Percentiles rank a stretch among this genome's conserved stretches.
phyloP scores from a whole-genome alignment of 345 rosid genomes.

The Eucalyptus fibrosa region DNA sequence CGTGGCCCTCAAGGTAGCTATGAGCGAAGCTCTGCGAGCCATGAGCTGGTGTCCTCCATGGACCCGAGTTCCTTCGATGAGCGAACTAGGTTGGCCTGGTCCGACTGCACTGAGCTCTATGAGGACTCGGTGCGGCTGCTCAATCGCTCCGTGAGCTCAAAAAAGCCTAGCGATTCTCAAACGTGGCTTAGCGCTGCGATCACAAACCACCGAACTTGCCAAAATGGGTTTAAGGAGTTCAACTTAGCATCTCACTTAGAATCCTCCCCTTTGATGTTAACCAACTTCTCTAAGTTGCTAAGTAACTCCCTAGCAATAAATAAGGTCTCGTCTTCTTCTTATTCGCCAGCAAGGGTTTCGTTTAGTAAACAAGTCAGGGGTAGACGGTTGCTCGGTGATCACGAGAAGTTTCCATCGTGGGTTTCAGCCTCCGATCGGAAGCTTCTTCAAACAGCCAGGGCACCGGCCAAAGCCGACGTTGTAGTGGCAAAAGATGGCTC shows the following conservation, averaged over 20 bases:
- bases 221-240: constrained; percentile 60
- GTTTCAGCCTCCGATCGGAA: constrained; percentile 37
- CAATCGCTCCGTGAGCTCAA: constrained; percentile 33
- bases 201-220: constrained; percentile 65
- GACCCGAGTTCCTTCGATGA: constrained; percentile 20
- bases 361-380: constrained; percentile 1
- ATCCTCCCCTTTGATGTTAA: constrained; percentile 16
- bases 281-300: constrained; percentile 48
- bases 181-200: constrained; percentile 72
- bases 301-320: constrained; percentile 68
- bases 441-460: constrained; percentile 26
- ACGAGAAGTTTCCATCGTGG: constrained; percentile 54
- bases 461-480: constrained; percentile 24
- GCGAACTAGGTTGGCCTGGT: constrained; percentile 43
- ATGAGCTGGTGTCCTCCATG: constrained; percentile 23
- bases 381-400: constrained; percentile 20
- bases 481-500: constrained; percentile 90
- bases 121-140: constrained; percentile 38
- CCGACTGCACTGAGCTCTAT: constrained; percentile 59
- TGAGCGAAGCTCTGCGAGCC: constrained; percentile 44
- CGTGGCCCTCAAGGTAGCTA: constrained; percentile 28
- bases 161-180: constrained; percentile 28
- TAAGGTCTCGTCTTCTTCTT: constrained; percentile 10
- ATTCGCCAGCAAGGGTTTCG: not conserved
- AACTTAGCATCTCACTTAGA: constrained; percentile 20